Conservation (phyloP, 176 grass and related monocot species). For the Puccinellia tenuiflora region DNA sequence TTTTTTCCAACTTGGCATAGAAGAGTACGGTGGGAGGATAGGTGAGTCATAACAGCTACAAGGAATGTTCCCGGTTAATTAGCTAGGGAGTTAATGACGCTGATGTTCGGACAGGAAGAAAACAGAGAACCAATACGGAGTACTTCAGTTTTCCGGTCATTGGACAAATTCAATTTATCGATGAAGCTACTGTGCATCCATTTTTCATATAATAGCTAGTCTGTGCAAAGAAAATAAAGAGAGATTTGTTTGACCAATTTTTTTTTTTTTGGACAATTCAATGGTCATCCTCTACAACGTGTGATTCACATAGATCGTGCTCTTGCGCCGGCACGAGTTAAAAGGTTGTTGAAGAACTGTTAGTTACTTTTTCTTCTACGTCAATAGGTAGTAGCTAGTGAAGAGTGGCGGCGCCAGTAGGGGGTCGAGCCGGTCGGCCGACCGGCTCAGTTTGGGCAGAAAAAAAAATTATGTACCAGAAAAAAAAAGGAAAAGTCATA, state of each 20-base stretch:
- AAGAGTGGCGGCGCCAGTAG: no score
- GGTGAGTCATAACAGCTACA: constrained; percentile 26
- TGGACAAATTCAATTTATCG: not conserved
- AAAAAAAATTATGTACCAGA: no score
- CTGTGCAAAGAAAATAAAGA: not conserved
- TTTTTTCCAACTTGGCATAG: constrained; percentile 22
- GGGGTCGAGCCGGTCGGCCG: no score
- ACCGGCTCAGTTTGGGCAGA: no score
- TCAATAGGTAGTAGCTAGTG: no score
- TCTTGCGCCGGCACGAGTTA: no score
- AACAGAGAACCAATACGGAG: not conserved
- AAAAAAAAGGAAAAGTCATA: no score
- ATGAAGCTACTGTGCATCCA: not conserved
- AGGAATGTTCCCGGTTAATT: constrained; percentile 26
- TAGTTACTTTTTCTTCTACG: no score
- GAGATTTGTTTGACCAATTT: not conserved
- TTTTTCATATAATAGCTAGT: not conserved
- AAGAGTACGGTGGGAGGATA: not conserved
- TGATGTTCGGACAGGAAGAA: not conserved
- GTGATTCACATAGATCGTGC: not conserved
- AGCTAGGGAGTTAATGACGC: not conserved
- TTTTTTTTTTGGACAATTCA: not conserved
- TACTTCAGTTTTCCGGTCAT: no score
- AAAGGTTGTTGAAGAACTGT: not conserved
- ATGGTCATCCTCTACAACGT: not conserved